phyloP scores from a whole-genome alignment of 352 stramenopile genomes.

The Phytophthora sansomeana region DNA sequence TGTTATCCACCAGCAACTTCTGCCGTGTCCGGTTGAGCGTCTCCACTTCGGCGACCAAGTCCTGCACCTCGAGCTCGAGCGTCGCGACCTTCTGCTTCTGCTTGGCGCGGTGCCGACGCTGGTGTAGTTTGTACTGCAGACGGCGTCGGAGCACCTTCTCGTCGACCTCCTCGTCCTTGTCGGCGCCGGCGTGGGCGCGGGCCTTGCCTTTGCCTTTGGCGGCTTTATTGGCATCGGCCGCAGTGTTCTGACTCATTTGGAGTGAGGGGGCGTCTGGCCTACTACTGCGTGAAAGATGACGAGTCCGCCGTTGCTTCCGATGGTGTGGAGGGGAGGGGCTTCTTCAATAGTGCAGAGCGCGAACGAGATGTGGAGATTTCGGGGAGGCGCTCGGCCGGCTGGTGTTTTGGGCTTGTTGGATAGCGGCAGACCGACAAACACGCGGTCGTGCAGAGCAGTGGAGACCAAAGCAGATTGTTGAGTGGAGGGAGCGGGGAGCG shows the following conservation, averaged over 20 bases:
- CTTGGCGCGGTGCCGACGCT: conserved; percentile 67
- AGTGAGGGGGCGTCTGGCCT: too few relatives aligned
- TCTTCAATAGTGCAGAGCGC: conserved; percentile 21
- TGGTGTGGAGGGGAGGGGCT: conserved; percentile 3
- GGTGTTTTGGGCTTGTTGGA: conserved; percentile 1
- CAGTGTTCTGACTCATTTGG: conserved; percentile 32
- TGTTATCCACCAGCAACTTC: conserved; percentile 41
- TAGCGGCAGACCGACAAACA: conserved; percentile 16
- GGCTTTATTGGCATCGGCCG: conserved; percentile 5
- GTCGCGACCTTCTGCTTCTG: conserved; percentile 53
- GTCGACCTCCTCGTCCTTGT: conserved; percentile 24
- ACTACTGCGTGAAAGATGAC: not conserved
- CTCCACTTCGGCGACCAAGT: conserved; percentile 42
- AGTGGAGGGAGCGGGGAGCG: conserved; percentile 4
- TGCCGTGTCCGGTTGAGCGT: conserved; percentile 37
- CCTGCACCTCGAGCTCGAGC: conserved; percentile 52
- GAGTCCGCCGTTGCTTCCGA: not conserved
- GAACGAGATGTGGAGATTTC: conserved; percentile 37
- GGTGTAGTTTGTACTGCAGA: conserved; percentile 70
- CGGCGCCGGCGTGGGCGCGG: not conserved
- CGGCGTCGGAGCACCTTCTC: conserved; percentile 52
- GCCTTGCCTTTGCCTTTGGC: conserved; percentile 9
- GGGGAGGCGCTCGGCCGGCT: conserved; percentile 11
- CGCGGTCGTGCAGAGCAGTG: conserved; percentile 8
- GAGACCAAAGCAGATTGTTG: conserved; percentile 3